A percentile compares a stretch with the other conserved stretches of the same genome.
These are phyloP conservation scores for Botrytis tulipae DNA, from an alignment of 2,329 filamentous ascomycete species.

Conservation along the genomic window DNA sequence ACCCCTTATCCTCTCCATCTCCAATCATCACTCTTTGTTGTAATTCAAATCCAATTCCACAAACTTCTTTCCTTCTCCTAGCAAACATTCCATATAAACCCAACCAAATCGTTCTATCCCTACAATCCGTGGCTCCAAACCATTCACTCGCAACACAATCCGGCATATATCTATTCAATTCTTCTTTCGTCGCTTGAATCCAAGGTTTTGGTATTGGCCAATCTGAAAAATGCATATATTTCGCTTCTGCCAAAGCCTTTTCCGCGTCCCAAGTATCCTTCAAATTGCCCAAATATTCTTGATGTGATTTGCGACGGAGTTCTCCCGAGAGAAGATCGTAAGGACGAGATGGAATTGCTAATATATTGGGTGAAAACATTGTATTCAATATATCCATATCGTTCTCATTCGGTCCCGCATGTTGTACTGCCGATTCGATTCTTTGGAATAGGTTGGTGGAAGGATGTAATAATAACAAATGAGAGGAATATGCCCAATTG, in stretches of 20 bases:
- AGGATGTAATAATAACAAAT: conserved; percentile 33
- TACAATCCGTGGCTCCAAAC: conserved; percentile 36
- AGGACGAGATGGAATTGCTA: conserved; percentile 55
- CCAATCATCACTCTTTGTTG: conserved; percentile 13
- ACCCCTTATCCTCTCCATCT: not conserved
- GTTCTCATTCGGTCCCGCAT: conserved; percentile 27
- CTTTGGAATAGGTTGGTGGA: conserved; percentile 26
- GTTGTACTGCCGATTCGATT: conserved; percentile 27
- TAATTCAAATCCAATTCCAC: conserved; percentile 34
- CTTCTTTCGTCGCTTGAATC: conserved; percentile 36
- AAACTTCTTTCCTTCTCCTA: conserved; percentile 30
- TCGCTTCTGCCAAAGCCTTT: conserved; percentile 49
- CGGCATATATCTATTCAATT: conserved; percentile 37
- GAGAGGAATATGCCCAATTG: conserved; percentile 31
- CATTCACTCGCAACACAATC: conserved; percentile 32
- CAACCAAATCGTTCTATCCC: conserved; percentile 34
- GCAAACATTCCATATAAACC: conserved; percentile 34
- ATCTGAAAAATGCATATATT: conserved; percentile 60
- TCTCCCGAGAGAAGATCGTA: conserved; percentile 57
- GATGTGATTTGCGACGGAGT: conserved; percentile 53
- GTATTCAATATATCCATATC: conserved; percentile 46
- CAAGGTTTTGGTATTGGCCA: conserved; percentile 61
- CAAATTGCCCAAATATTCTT: conserved; percentile 47
- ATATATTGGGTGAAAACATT: conserved; percentile 48
- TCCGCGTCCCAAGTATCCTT: conserved; percentile 54